Evolutionary conservation across 1,284 basidiomycete species (phyloP).

Genomic region (Meira miltonrushii): DNA sequence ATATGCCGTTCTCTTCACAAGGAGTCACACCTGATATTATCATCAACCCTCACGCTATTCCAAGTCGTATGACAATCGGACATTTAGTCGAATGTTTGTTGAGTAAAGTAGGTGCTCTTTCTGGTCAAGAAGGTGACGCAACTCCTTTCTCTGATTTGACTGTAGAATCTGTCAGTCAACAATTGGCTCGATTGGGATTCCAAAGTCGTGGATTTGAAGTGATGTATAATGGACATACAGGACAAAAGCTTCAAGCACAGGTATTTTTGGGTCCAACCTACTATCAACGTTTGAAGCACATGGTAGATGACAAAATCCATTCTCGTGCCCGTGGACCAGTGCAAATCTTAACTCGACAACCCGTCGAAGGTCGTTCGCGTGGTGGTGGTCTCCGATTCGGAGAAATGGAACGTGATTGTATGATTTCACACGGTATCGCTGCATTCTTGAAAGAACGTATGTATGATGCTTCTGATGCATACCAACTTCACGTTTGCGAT

Average conservation of each 20-base stretch:
- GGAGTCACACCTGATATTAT: constrained; percentile 94
- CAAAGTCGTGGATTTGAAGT: constrained; percentile 91
- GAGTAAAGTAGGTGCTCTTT: constrained; percentile 91
- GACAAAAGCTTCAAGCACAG: constrained; percentile 92
- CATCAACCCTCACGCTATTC: constrained; percentile 99
- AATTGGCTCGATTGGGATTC: constrained; percentile 43
- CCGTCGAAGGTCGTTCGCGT: constrained; percentile 97
- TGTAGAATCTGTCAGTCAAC: constrained; percentile 66
- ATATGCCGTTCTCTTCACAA: constrained; percentile 97
- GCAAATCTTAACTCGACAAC: constrained; percentile 94
- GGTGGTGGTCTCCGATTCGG: constrained; percentile 99
- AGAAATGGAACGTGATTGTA: constrained; percentile 99
- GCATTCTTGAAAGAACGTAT: constrained; percentile 67
- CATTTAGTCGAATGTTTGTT: constrained; percentile 98
- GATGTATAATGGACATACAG: constrained; percentile 98
- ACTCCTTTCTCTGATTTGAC: constrained; percentile 98
- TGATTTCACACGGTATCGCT: constrained; percentile 99
- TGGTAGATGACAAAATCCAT: constrained; percentile 99
- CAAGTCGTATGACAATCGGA: constrained; percentile 99
- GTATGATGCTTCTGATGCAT: constrained; percentile 50
- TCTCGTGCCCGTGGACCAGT: constrained; percentile 93
- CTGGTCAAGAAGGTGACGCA: constrained; percentile 93
- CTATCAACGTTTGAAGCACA: constrained; percentile 98
- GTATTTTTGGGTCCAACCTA: constrained; percentile 98
- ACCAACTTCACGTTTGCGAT: constrained; percentile 50